Evolutionary conservation across 306 rosid genomes (phyloP), one percentile per base, ranked within the genome.

Genomic region (Castanospermum australe): DNA sequence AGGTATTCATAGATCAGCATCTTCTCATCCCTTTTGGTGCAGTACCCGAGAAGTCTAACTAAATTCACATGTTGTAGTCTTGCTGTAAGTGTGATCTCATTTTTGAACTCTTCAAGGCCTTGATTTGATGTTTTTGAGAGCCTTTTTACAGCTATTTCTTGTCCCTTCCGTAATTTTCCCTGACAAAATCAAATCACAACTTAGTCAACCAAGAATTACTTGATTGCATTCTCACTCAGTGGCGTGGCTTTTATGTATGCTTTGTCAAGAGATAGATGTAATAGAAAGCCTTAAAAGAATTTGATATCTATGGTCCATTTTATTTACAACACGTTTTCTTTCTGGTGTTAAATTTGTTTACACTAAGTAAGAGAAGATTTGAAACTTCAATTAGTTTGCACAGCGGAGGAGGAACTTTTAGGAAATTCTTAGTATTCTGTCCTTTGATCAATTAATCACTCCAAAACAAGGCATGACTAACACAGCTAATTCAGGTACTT

Each of bases 41-140:
- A 84, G 47, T 63, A 89, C 30, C 93, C 89, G 65, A 62, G 13
- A 51, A 80, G 13, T 21, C 78, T 66, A 21, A 79, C 85, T 51
- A 87, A 86, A 56, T 89, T 87, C 15, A 83, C 84, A 67, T 89
- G 93, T 21, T 89, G 89, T 13, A 89, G 76, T 28, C 85, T 83
- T 68, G 89, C 89, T 0, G 85, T 85, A 10, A 82, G 82, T 12
- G 77, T 47, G 38, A 88, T 87, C 73, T 90, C 94, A 44, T 84
- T 88, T 71, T 77, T 47, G 42, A 90, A 88, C 61, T 90, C 92
- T 64, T 81, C 84, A 22, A 63, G 71, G 32, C 90, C 90, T 69
- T 88, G 92, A 45, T 56, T 68, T 1, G 90, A 90, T 2, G 83
- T 50, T 64, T 79, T 77, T 12, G 92, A 88, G 54, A 86, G 79